Evolutionary conservation across 352 stramenopile genomes (phyloP).

Genomic region (Phytophthora agathidicida): DNA sequence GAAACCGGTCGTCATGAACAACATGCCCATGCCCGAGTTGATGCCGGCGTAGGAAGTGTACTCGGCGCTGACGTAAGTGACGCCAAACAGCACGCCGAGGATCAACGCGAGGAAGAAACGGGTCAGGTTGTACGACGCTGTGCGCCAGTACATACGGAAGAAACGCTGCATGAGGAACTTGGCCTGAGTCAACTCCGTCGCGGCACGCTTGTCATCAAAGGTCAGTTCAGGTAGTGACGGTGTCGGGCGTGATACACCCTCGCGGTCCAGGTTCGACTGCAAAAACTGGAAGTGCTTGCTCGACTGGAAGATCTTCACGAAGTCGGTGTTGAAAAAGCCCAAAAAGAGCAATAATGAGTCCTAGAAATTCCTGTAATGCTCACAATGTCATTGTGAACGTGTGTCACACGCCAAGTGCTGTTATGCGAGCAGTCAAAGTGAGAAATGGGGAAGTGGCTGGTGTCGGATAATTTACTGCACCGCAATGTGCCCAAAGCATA

Average conservation of each 20-base stretch:
- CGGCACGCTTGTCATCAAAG: constrained; percentile 40
- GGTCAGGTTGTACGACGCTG: constrained; percentile 13
- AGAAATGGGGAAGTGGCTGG: too few species aligned
- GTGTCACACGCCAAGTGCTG: too few species aligned
- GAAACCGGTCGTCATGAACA: constrained; percentile 76
- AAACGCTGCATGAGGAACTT: constrained; percentile 50
- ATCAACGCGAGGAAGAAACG: constrained; percentile 43
- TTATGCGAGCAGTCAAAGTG: too few species aligned
- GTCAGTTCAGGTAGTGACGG: constrained; percentile 25
- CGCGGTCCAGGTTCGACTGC: constrained; percentile 33
- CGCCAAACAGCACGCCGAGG: constrained; percentile 12
- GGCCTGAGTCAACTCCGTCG: constrained; percentile 18
- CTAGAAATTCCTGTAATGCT: too few species aligned
- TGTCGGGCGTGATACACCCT: constrained; percentile 36
- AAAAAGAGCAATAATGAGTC: too few species aligned
- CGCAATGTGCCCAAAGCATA: too few species aligned
- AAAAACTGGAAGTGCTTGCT: constrained; percentile 31
- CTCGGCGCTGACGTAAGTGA: constrained; percentile 5
- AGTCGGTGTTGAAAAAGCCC: constrained; percentile 24
- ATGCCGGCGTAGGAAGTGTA: constrained; percentile 17
- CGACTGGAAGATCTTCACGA: constrained; percentile 8
- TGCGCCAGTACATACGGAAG: constrained; percentile 75
- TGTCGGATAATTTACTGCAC: too few species aligned
- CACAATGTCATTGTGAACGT: too few species aligned
- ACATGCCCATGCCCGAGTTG: constrained; percentile 36